Evolutionary conservation across 345 rosid genomes (phyloP).

Genomic region (Salix dunnii): DNA sequence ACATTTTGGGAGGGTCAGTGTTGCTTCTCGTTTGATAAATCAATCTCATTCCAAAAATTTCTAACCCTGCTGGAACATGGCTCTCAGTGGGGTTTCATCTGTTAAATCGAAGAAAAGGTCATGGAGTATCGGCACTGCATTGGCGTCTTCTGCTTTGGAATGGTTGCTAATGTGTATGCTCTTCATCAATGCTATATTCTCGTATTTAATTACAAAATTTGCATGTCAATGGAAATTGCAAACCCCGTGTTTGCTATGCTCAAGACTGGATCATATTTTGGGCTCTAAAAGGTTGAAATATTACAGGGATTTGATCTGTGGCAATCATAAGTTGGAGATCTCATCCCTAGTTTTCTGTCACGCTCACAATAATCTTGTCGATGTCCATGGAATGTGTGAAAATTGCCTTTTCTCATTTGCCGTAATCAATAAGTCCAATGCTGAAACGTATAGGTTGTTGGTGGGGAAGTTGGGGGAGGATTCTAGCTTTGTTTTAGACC

Average conservation of each 20-base stretch:
- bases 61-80: slow-evolving; percentile 38
- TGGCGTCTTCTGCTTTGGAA: slow-evolving; percentile 65
- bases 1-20: slow-evolving; percentile 25
- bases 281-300: slow-evolving; percentile 43
- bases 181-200: slow-evolving; percentile 53
- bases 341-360: slow-evolving; percentile 79
- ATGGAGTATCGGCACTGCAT: slow-evolving; percentile 42
- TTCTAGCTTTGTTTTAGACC: slow-evolving; percentile 33
- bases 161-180: slow-evolving; percentile 79
- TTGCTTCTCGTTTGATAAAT: slow-evolving; percentile 8
- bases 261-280: slow-evolving; percentile 79
- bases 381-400: slow-evolving; percentile 78
- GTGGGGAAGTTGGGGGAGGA: slow-evolving; percentile 71
- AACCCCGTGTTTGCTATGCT: slow-evolving; percentile 74
- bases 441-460: slow-evolving; percentile 78
- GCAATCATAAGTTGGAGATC: slow-evolving; percentile 75
- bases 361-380: slow-evolving; percentile 70
- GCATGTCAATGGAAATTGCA: slow-evolving; percentile 55
- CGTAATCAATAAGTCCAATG: slow-evolving; percentile 64
- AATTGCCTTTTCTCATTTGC: slow-evolving; percentile 77
- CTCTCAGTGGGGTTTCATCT: slow-evolving; percentile 40
- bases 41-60: slow-evolving; percentile 15
- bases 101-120: slow-evolving; percentile 35
- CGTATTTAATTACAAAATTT: slow-evolving; percentile 63
- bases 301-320: slow-evolving; percentile 71